Base-by-base conservation (phyloP, 352 stramenopile species). In the Globisporangium cystogenes region DNA sequence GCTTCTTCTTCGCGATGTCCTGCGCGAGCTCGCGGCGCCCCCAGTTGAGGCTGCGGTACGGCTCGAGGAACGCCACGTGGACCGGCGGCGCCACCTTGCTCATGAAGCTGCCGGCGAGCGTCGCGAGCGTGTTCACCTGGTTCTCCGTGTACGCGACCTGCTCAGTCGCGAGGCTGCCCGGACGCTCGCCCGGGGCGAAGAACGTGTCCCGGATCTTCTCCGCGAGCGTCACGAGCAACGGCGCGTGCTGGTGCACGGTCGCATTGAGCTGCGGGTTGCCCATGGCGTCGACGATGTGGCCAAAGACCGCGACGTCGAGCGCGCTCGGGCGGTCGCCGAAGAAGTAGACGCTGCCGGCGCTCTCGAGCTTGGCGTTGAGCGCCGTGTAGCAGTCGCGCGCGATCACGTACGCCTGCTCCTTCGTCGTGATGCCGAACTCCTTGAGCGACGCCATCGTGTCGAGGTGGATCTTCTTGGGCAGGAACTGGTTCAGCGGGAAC, bases 381-480 rank as follows among this genome's bases (percentile, higher is more conserved):
- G 84, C 69, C 26, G 79, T 80, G 70, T 93, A 95, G 67, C 80
- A 90, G 64, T 95, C 84, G 23, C 84, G 82, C 16, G 84, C 84
- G 21, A 90, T 70, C 20, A 95, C 71, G 59, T 90, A 95, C 15
- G 79, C 82, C 51, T 70, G 59, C 49, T 95, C 84, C 50, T 92
- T 89, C 12, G 80, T 82, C 21, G 58, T 59, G 41, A 92, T 73
- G 7, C 82, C 81, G 48, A 70, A 72, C 35, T 66, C 24, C 21
- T 76, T 69, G 48, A 91, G 67, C 43, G 68, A 67, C 31, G 74
- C 68, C 65, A 82, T 90, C 7, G 64, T 77, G 41, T 87, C 72
- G 33, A 87, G 43, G 55, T 92, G 84, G 58, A 95, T 87, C 60
- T 91, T 89, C 68, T 93, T 95, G 7, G 84, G 84, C 39, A 95